These are phyloP conservation scores for Torrubiellomyces zombiae DNA, from an alignment of 2,329 filamentous ascomycete species.

Conservation along the genomic window DNA sequence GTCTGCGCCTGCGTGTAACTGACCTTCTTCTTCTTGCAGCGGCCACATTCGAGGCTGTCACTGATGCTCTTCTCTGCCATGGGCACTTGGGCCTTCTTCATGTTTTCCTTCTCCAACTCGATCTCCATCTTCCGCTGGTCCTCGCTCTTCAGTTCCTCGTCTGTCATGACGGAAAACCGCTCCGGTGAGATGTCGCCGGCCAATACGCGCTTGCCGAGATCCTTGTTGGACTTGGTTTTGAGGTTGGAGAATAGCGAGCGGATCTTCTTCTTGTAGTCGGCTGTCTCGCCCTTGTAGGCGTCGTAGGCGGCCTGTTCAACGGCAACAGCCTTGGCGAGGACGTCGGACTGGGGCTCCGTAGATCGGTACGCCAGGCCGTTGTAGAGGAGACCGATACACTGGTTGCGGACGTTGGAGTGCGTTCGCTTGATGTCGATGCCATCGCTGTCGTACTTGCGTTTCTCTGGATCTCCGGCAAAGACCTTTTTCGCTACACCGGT, in stretches of 20 bases:
- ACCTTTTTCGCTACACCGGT: conserved; percentile 25
- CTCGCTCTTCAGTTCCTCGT: conserved; percentile 80
- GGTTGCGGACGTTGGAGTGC: conserved; percentile 57
- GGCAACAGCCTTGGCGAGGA: conserved; percentile 63
- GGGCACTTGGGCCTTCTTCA: conserved; percentile 92
- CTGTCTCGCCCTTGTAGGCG: conserved; percentile 50
- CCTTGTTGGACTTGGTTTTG: conserved; percentile 76
- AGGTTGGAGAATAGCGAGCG: conserved; percentile 88
- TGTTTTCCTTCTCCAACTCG: conserved; percentile 75
- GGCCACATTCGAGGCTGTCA: conserved; percentile 73
- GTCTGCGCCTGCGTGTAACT: conserved; percentile 96
- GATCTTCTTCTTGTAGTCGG: conserved; percentile 74
- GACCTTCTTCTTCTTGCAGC: conserved; percentile 86
- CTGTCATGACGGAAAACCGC: conserved; percentile 70
- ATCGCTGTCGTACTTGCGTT: conserved; percentile 70
- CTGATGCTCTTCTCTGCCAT: conserved; percentile 83
- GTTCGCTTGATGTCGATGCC: conserved; percentile 65
- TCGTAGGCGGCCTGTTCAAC: conserved; percentile 66
- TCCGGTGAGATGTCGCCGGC: conserved; percentile 54
- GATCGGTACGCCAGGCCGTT: conserved; percentile 67
- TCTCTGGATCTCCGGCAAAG: conserved; percentile 54
- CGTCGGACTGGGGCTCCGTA: conserved; percentile 49
- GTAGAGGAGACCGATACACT: conserved; percentile 81
- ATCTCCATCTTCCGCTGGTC: conserved; percentile 63
- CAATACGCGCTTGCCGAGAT: conserved; percentile 61